Base-by-base conservation (phyloP, 192 early-diverging fungal genomes). In the Bifiguratus adelaidae region DNA sequence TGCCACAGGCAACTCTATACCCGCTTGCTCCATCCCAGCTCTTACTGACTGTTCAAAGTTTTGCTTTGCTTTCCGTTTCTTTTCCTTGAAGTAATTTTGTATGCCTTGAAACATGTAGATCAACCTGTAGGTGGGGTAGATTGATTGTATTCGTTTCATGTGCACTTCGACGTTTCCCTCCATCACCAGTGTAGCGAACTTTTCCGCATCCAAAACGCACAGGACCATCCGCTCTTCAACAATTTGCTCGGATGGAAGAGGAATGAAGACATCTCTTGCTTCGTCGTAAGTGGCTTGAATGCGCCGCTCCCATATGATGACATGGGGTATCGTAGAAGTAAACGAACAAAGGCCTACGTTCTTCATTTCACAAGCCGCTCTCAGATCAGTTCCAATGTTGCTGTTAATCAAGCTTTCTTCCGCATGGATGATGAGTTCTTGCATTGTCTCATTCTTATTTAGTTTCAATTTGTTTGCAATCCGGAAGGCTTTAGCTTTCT, bases 401-500 rank as follows among this genome's bases (percentile, higher is more conserved):
- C 68, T 50, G 0, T 28, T 7, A 12, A 51, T 29, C 9, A 75
- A 56, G 21, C 48, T 44, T 0, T 55, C 28, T 19, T 71, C 68
- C 3, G 70, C 40, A 18, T 61, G 55, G 0, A 75, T 18, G 25
- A 71, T 60, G 41, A 71, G 67, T 41, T 75, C 72, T 24, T 68
- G 56, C 7, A 62, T 27, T 0, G 26, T 40, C 7, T 71, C 50
- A 0, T 34, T 45, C 9, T 60, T 50, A 18, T 56, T 37, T 13
- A 21, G 44, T 3, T 48, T 56, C 2, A 68, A 21, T 6, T 54
- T 52, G 37, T 75, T 75, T 2, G 48, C 65, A 15, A 60, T 33
- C 24, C 49, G 46, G 3, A 60, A 24, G 1, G 55, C 41, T 42
- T 24, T 41, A 21, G 7, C 44, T 32, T 33, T 53, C 42, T 32